A percentile compares a stretch with the other conserved stretches of the same genome.
These are phyloP conservation scores for Diaporthe caulivora DNA, from an alignment of 2,329 filamentous ascomycete genomes.

Conservation along the genomic window DNA sequence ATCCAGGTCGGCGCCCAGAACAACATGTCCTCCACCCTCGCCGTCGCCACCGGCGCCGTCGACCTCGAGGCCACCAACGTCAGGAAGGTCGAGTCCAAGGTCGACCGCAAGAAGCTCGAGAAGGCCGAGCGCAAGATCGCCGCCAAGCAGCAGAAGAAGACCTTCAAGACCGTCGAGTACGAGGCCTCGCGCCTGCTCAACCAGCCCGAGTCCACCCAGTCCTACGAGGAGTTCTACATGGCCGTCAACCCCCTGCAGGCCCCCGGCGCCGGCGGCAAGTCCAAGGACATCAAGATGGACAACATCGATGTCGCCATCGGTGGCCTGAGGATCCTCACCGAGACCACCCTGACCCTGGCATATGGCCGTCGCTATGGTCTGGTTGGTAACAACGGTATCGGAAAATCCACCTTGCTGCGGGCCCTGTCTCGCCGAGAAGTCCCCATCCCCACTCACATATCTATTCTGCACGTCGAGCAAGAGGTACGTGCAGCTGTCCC, in stretches of 20 bases:
- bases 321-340: constrained; percentile 87
- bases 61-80: constrained; percentile 94
- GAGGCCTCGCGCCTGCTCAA: constrained; percentile 92
- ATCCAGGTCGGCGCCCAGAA: constrained; percentile 94
- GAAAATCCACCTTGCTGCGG: constrained; percentile 93
- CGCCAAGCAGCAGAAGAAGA: constrained; percentile 98
- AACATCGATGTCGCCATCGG: constrained; percentile 95
- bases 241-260: constrained; percentile 96
- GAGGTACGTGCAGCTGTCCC: constrained; percentile 71
- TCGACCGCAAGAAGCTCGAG: constrained; percentile 98
- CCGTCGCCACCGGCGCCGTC: constrained; percentile 84
- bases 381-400: constrained; percentile 99
- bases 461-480: constrained; percentile 98
- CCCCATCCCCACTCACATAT: constrained; percentile 95
- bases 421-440: constrained; percentile 94
- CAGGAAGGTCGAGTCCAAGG: constrained; percentile 95
- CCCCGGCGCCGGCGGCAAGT: constrained; percentile 82
- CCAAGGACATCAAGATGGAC: constrained; percentile 98
- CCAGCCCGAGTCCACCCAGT: constrained; percentile 84
- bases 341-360: constrained; percentile 89
- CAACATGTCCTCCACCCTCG: constrained; percentile 96
- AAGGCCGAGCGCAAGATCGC: constrained; percentile 98
- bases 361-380: constrained; percentile 96
- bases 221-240: constrained; percentile 99
- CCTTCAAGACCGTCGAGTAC: constrained; percentile 98